Base-by-base conservation (phyloP, 2,329 filamentous ascomycete genomes). In the Escovopsis sp. region DNA sequence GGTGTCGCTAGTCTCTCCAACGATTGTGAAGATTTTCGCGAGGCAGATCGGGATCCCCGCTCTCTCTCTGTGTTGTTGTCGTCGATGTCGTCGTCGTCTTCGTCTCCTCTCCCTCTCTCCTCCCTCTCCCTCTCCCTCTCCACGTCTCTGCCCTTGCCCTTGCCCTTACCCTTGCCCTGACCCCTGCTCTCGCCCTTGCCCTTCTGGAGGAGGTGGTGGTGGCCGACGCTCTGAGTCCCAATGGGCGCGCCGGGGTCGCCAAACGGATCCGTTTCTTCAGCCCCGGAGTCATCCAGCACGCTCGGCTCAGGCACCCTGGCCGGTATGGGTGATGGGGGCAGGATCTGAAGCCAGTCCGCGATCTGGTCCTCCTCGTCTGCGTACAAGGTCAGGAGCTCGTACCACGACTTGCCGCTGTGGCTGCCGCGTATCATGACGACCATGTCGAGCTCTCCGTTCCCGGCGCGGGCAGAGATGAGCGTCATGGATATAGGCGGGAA, bases 381-480 rank as follows among this genome's bases (percentile, higher is more conserved):
- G 9, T 67, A 71, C 13, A 96, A 64, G n/a, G 74, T 78, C 39
- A 96, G 63, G 6, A 93, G 62, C 57, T 98, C 87, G 41, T 77
- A 77, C 87, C 88, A 96, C 43, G 81, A 74, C 35, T 69, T 63
- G 7, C 67, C 70, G 27, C 73, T 70, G 41, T 70, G 57, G 3
- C 63, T 63, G 28, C 85, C 86, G 39, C 85, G 76, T 36, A 94
- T 69, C 87, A 96, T 94, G 39, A 93, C 62, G 8, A 94, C 69
- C 41, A 96, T 68, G 44, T 92, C 78, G 19, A 74, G 70, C 35
- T 70, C 65, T 27, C 61, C 54, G 27, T 86, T 77, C 11, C 86
- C 86, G 40, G 68, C 75, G 27, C 88, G 76, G 34, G 86, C 84
- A 11, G 90, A 96, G 15, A 93, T 69, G 40, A 73, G 69, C 26